Evolutionary conservation across 2,329 filamentous ascomycete species (phyloP).

Genomic region (Metarhizium guizhouense): DNA sequence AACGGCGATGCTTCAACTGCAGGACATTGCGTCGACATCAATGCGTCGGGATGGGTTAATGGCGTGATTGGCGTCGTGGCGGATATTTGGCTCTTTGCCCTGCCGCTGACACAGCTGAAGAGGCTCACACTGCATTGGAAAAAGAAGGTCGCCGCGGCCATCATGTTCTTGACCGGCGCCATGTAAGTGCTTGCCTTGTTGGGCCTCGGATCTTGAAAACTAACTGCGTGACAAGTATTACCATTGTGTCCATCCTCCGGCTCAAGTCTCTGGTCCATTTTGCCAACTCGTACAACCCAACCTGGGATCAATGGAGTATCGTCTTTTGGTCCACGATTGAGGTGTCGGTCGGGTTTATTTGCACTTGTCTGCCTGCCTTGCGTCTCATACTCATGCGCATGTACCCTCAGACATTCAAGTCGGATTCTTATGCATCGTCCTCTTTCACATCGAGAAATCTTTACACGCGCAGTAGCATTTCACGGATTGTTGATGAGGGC

Average conservation of each 20-base stretch:
- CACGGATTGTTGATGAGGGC: too few species aligned
- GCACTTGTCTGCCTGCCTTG: slow-evolving; percentile 16
- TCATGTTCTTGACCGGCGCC: slow-evolving; percentile 34
- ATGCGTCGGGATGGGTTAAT: slow-evolving; percentile 35
- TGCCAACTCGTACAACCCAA: slow-evolving; percentile 14
- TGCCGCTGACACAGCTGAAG: slow-evolving; percentile 33
- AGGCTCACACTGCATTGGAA: slow-evolving; percentile 18
- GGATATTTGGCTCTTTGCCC: slow-evolving; percentile 35
- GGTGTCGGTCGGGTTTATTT: slow-evolving; percentile 17
- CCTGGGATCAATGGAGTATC: slow-evolving; percentile 13
- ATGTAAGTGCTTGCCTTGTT: slow-evolving; percentile 14
- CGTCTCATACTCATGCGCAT: slow-evolving; percentile 13
- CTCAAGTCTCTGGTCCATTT: slow-evolving; percentile 14
- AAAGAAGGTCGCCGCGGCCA: slow-evolving; percentile 22
- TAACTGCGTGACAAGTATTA: slow-evolving; percentile 11
- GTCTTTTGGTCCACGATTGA: slow-evolving; percentile 18
- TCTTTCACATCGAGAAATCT: too few species aligned
- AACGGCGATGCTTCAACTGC: slow-evolving; percentile 22
- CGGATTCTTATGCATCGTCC: too few species aligned
- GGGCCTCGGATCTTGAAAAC: background rate
- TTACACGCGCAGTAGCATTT: too few species aligned
- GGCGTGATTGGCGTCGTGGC: slow-evolving; percentile 35
- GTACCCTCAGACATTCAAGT: background rate
- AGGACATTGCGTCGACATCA: slow-evolving; percentile 36
- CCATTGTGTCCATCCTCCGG: slow-evolving; percentile 15